phyloP scores from a whole-genome alignment of 73 alveolate genomes.

The Effrenium voratum region DNA sequence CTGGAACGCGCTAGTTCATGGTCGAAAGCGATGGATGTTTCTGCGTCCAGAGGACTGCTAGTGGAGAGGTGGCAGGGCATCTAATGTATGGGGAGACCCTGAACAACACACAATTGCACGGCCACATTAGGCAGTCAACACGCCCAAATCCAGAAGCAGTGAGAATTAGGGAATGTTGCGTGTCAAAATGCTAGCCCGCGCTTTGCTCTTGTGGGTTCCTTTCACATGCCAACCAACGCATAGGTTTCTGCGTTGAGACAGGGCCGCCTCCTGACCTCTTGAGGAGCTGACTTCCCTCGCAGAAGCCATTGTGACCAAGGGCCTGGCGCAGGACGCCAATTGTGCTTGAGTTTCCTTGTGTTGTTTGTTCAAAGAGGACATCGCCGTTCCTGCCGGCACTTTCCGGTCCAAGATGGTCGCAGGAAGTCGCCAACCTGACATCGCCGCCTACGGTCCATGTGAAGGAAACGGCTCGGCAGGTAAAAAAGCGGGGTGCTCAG shows the following conservation, averaged over 20 bases:
- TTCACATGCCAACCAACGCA: neutral
- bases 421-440: constrained; percentile 67
- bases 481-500: constrained; percentile 35
- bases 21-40: constrained; percentile 90
- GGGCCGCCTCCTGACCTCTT: neutral
- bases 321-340: constrained; percentile 44
- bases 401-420: neutral
- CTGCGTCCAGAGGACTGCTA: constrained; percentile 36
- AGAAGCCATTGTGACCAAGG: neutral
- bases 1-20: constrained; percentile 82
- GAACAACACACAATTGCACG: too few species aligned
- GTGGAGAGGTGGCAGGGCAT: too few species aligned
- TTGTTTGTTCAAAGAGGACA: too few species aligned
- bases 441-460: neutral
- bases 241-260: neutral
- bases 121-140: too few species aligned
- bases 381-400: neutral
- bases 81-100: too few species aligned
- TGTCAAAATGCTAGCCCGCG: too few species aligned
- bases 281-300: constrained; percentile 70
- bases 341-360: too few species aligned
- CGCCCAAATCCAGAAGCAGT: too few species aligned
- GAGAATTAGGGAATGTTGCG: too few species aligned
- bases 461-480: constrained; percentile 2
- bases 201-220: too few species aligned